Conservation (phyloP, 208 protist species). For the Acanthamoeba pearcei region DNA sequence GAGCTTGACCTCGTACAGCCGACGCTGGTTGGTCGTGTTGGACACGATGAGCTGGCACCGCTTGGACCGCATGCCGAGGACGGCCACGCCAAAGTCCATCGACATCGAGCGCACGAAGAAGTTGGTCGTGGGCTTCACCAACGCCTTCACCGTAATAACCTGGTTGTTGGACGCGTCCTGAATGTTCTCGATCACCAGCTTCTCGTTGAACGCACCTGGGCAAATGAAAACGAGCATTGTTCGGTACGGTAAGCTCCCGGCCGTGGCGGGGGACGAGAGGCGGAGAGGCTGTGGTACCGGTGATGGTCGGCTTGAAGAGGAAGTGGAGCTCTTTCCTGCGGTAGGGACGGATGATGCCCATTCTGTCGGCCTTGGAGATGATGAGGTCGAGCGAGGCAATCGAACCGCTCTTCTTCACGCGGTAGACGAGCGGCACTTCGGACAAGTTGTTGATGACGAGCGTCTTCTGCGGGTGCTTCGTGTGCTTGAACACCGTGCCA, state of each 20-base stretch:
- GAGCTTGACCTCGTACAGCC: constrained; percentile 77
- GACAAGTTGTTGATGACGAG: constrained; percentile 86
- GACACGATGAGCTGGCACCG: constrained; percentile 78
- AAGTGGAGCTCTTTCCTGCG: constrained; percentile 83
- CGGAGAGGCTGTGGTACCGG: constrained; percentile 65
- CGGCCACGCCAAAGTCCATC: constrained; percentile 78
- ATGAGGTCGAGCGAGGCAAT: constrained; percentile 83
- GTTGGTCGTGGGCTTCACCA: constrained; percentile 76
- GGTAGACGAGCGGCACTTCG: constrained; percentile 86
- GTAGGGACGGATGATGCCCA: constrained; percentile 85
- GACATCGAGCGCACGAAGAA: constrained; percentile 81
- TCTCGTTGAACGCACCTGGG: constrained; percentile 83
- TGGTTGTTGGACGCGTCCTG: constrained; percentile 81
- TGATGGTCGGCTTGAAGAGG: constrained; percentile 85
- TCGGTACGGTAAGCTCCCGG: too few relatives aligned
- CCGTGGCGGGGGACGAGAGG: background rate
- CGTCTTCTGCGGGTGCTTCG: constrained; percentile 74
- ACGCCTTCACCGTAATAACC: constrained; percentile 81
- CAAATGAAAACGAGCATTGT: background rate
- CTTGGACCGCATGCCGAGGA: constrained; percentile 77
- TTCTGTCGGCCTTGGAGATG: constrained; percentile 79
- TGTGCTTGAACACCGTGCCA: constrained; percentile 79
- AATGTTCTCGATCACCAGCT: constrained; percentile 86
- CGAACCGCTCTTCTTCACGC: constrained; percentile 81
- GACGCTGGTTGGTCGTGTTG: constrained; percentile 77